Conservation (phyloP, 176 grass and related monocot species). For the Oryza coarctata region DNA sequence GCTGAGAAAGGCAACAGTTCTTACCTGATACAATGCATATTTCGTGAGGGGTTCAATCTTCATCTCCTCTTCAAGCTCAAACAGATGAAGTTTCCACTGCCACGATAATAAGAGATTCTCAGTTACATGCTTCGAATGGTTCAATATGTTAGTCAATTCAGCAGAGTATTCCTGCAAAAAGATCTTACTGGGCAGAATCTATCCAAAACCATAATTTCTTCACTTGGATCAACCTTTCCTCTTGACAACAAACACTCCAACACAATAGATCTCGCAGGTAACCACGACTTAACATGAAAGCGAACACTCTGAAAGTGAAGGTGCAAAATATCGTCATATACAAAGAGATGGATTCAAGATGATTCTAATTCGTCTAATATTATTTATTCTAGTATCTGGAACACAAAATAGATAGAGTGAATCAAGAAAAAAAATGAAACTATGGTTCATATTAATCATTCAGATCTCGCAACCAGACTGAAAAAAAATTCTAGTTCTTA, state of each 20-base stretch:
- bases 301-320: slow-evolving; percentile 57
- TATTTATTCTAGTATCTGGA: too few species aligned
- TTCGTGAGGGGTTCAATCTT: slow-evolving; percentile 78
- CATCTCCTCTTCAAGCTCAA: slow-evolving; percentile 93
- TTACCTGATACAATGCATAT: slow-evolving; percentile 89
- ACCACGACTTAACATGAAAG: slow-evolving; percentile 89
- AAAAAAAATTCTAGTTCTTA: too few species aligned
- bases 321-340: slow-evolving; percentile 23
- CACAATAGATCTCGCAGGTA: slow-evolving; percentile 93
- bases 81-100: slow-evolving; percentile 99
- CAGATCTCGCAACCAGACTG: too few species aligned
- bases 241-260: slow-evolving; percentile 78
- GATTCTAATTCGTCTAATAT: too few species aligned
- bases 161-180: slow-evolving; percentile 20
- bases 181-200: slow-evolving; percentile 84
- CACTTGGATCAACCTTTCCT: slow-evolving; percentile 73
- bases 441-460: too few species aligned
- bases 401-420: too few species aligned
- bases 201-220: slow-evolving; percentile 94
- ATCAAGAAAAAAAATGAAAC: too few species aligned
- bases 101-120: slow-evolving; percentile 14
- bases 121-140: not conserved
- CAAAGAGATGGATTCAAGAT: not conserved
- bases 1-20: not conserved
- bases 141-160: not conserved